A percentile compares a stretch with the other conserved stretches of the same genome.
These are phyloP conservation scores for Sisymbrium irio DNA, from an alignment of 345 rosid genomes.

Conservation along the genomic window DNA sequence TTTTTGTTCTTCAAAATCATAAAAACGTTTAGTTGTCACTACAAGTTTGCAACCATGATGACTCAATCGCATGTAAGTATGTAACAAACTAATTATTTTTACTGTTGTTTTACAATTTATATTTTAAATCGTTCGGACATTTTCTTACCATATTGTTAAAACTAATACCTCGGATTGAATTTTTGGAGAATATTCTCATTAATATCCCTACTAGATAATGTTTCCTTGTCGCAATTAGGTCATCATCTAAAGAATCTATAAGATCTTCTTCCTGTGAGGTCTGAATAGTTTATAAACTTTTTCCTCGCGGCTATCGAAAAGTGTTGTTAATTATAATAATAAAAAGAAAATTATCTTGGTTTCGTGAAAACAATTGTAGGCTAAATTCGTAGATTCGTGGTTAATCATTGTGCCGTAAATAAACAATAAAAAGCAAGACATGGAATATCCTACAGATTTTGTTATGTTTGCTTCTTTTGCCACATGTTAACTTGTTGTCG, in stretches of 20 bases:
- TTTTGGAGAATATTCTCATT: conserved; percentile 11
- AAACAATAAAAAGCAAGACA: conserved; percentile 32
- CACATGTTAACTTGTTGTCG: conserved; percentile 37
- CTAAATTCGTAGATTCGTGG: conserved; percentile 30
- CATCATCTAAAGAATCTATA: conserved; percentile 28
- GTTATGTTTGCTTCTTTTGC: conserved; percentile 35
- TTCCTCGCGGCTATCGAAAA: conserved; percentile 32
- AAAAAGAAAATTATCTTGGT: background rate
- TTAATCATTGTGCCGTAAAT: conserved; percentile 33
- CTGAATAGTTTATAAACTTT: background rate
- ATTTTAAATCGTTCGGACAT: background rate
- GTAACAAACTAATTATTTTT: background rate
- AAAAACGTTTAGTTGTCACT: no score
- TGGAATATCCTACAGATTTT: conserved; percentile 37
- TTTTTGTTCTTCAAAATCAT: no score
- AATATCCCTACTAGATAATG: conserved; percentile 5
- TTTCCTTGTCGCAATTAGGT: conserved; percentile 29
- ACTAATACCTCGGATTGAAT: background rate
- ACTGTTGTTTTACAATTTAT: background rate
- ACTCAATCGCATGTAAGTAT: background rate
- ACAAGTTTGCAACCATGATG: no score
- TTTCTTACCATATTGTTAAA: background rate
- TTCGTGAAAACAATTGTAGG: conserved; percentile 3
- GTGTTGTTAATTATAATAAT: conserved; percentile 1
- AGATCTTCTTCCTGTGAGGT: conserved; percentile 24